Base-by-base conservation (phyloP, 2,329 filamentous ascomycete genomes). In the Calonectria naviculata region DNA sequence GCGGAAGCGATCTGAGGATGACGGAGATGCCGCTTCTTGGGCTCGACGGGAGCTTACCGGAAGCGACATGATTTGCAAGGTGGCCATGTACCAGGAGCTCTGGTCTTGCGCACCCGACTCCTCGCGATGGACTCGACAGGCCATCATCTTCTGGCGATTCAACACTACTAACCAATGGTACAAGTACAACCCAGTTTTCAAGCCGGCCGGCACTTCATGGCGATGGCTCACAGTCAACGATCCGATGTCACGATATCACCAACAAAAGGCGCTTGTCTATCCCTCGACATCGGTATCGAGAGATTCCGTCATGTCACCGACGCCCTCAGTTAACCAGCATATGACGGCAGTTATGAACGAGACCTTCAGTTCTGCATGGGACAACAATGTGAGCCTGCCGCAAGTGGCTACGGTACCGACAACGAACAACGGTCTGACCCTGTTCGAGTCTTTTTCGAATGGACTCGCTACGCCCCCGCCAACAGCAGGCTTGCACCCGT, bases 1-100 rank as follows among this genome's bases (percentile, higher is more conserved):
- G 78, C 83, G 83, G 42, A 84, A 84, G 81, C 78, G 83, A 19
- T 83, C 81, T 12, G 83, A 84, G 70, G 83, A 84, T 66, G 83
- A 84, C 46, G 83, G 83, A 15, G 83, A 84, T 69, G 83, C 83
- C 5, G 81, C 82, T 8, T 81, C 82, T 1, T 84, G 83, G 83
- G 78, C 82, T 6, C 80, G 83, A 2, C 81, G 83, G 7, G 83
- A 84, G 68, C 78, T 78, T 26, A 87, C 87, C 1, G 87, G 88
- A 73, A 88, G 88, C 76, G 89, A 91, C 49, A 84, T 91, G 68
- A 86, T 92, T 63, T 85, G 87, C 74, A 88, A 88, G 79, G 89
- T 92, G 54, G 89, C 89, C 79, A 92, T 92, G 90, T 90, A 91
- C 79, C 91, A 93, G 79, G 91, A 92, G 83, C 85, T 92, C 41